Conservation (phyloP, 108 stramenopile species). For the Pinguiococcus pyrenoidosus region DNA sequence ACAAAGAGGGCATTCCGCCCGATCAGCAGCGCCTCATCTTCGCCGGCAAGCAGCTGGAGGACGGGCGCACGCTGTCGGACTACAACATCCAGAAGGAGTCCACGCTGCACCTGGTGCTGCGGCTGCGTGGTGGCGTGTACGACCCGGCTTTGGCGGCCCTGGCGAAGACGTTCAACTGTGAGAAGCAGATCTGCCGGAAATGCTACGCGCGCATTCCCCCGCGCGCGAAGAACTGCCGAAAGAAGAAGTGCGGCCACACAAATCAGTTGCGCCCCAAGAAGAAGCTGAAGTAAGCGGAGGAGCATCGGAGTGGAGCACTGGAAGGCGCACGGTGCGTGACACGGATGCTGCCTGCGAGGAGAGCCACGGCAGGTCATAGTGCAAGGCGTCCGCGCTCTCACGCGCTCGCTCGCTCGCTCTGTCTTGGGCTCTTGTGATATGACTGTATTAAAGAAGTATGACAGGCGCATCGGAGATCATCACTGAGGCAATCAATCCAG, state of each 20-base stretch:
- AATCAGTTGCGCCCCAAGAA: slow-evolving; percentile 99
- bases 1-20: slow-evolving; percentile 94
- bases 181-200: slow-evolving; percentile 57
- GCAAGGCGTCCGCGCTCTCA: no score
- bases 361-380: no score
- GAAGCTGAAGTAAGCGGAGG: slow-evolving; percentile 99
- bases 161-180: slow-evolving; percentile 97
- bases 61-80: slow-evolving; percentile 52
- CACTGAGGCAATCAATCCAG: no score
- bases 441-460: no score
- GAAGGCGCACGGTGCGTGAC: no score
- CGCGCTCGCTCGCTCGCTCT: no score
- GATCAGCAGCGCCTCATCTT: slow-evolving; percentile 95
- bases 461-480: no score
- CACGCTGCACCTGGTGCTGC: slow-evolving; percentile 41
- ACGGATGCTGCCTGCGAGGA: no score
- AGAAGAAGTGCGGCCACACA: slow-evolving; percentile 99
- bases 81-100: slow-evolving; percentile 67
- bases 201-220: slow-evolving; percentile 99
- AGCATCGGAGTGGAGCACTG: no score
- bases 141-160: slow-evolving; percentile 90
- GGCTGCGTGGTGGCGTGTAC: slow-evolving; percentile 41
- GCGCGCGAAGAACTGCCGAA: slow-evolving; percentile 98
- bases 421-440: no score
- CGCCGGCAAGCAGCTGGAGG: slow-evolving; percentile 90